Conservation (phyloP, 164 flowering plant species). For the Piper longum region DNA sequence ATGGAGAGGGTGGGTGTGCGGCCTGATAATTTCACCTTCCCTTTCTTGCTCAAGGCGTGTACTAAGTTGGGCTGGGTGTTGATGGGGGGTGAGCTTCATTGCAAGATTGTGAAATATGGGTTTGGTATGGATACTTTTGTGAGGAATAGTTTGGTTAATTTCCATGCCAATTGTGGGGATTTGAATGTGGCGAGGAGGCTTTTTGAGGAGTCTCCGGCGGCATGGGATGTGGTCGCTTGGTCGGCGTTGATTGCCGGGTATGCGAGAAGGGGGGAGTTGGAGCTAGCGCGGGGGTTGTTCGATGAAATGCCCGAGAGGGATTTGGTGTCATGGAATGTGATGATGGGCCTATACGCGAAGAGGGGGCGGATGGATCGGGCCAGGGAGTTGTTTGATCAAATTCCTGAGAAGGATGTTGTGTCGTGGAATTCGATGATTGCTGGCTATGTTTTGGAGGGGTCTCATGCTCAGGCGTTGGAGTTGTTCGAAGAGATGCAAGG, state of each 20-base stretch:
- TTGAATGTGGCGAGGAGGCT: constrained; percentile 32
- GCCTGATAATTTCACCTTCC: constrained; percentile 55
- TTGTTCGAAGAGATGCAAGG: constrained; percentile 56
- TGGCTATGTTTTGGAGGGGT: constrained; percentile 35
- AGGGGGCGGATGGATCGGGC: constrained; percentile 55
- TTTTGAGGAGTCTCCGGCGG: constrained; percentile 34
- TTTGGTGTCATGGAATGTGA: constrained; percentile 80
- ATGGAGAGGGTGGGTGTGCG: constrained; percentile 29
- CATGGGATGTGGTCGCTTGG: constrained; percentile 54
- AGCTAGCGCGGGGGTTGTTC: constrained; percentile 35
- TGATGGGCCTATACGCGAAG: constrained; percentile 65
- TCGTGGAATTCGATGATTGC: constrained; percentile 63
- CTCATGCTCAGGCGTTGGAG: constrained; percentile 28
- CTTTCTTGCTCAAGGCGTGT: constrained; percentile 66
- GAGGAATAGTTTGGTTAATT: constrained; percentile 51
- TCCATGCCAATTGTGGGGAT: constrained; percentile 67
- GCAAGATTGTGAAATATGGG: constrained; percentile 42
- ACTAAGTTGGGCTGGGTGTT: constrained; percentile 40
- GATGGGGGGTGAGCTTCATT: constrained; percentile 41
- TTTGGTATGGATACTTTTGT: constrained; percentile 36
- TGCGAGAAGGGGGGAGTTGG: constrained; percentile 43
- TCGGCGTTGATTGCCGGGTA: constrained; percentile 68
- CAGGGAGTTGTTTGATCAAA: constrained; percentile 34
- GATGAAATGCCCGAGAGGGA: constrained; percentile 65
- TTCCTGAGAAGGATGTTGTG: constrained; percentile 42